These are phyloP conservation scores for Beta vulgaris DNA, from an alignment of 148 eudicot genomes.

Conservation along the genomic window DNA sequence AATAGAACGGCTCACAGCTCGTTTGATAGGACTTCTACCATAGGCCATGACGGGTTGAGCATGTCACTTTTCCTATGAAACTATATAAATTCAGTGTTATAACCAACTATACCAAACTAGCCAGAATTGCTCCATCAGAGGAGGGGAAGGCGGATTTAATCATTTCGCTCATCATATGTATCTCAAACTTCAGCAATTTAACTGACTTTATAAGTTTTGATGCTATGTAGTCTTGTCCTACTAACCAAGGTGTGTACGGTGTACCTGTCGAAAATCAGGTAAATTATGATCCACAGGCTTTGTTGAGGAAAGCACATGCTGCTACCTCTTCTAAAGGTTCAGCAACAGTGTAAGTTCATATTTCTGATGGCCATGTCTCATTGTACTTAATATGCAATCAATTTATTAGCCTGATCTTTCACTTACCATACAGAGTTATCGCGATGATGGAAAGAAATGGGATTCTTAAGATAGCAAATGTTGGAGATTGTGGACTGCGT, in stretches of 20 bases:
- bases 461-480: slow-evolving; percentile 71
- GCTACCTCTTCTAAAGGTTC: slow-evolving; percentile 81
- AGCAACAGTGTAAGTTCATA: slow-evolving; percentile 82
- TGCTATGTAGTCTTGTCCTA: background rate
- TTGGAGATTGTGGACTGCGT: slow-evolving; percentile 93
- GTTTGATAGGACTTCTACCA: too few relatives aligned
- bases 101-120: too few relatives aligned
- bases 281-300: slow-evolving; percentile 64
- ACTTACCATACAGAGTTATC: slow-evolving; percentile 44
- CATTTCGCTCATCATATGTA: background rate
- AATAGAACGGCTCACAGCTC: too few relatives aligned
- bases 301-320: slow-evolving; percentile 82
- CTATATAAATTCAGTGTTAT: too few relatives aligned
- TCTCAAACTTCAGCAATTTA: background rate
- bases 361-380: background rate
- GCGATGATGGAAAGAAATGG: slow-evolving; percentile 85
- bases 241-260: background rate
- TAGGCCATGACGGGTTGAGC: too few relatives aligned
- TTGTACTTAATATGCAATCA: background rate
- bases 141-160: background rate
- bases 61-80: too few relatives aligned
- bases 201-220: background rate
- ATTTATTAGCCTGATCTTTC: slow-evolving; percentile 9
- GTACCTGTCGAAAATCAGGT: slow-evolving; percentile 56
- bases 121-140: too few relatives aligned